Evolutionary conservation across 805 yeast species (phyloP), one percentile per base, ranked within the genome.

Genomic region (Ogataea neopini): DNA sequence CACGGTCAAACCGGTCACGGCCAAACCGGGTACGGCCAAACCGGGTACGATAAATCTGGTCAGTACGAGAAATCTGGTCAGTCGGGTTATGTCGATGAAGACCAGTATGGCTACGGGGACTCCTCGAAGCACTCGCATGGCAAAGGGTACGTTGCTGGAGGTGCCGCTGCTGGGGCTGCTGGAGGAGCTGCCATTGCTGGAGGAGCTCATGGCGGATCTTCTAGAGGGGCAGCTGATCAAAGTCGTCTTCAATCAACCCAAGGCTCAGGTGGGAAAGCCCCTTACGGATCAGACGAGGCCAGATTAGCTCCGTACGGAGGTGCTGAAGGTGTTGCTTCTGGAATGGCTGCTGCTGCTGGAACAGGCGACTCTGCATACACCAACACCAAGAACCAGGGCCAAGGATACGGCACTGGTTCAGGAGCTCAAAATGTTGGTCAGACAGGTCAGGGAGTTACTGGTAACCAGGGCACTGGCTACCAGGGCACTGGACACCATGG

Each of bases 291-390:
- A n/a, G 32, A 26, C n/a, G 44, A 40, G 13, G 29, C 44, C 6
- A 36, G 34, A n/a, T 26, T 8, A 6, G 42, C 42, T 39, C 42
- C 42, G 3, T 39, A 39, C 14, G 42, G 42, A 26, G 42, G 42
- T 6, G 4, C 42, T 11, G 15, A 26, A 18, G 37, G 25, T 9
- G 14, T 40, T 5, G 44, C 44, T 10, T 8, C 36, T 9, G 19
- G 30, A 2, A 19, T 30, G 19, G 44, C 44, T 19, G 44, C 44
- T 8, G 44, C 44, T 20, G 44, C 37, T 7, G 44, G 44, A 2
- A 40, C 37, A 11, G 44, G 44, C 36, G 28, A 40, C 26, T 11
- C 45, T 3, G 45, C 45, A 6, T 25, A 9, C 17, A 23, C 33
- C 34, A 25, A 10, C 19, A 17, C 25, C 22, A 39, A 13, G 11